phyloP scores from a whole-genome alignment of 2,329 filamentous ascomycete species.

The Bertia moriformis region DNA sequence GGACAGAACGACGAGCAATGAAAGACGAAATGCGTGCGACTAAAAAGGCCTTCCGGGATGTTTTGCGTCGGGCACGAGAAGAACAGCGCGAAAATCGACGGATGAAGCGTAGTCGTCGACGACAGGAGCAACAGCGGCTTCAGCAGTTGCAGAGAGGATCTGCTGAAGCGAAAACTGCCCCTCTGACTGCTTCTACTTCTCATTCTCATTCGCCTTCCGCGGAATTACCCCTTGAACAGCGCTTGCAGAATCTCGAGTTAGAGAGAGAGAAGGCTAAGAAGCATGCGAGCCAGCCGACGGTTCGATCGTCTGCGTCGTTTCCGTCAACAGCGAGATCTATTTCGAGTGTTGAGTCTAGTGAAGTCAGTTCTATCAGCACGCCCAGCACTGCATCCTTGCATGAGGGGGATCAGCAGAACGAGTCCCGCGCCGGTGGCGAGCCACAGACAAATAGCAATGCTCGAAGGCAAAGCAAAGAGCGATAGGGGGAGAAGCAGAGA shows the following conservation, averaged over 20 bases:
- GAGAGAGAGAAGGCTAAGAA: too few relatives aligned
- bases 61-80: slow-evolving; percentile 16
- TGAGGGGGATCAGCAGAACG: too few relatives aligned
- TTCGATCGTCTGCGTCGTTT: not conserved
- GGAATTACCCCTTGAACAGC: too few relatives aligned
- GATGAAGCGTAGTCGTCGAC: not conserved
- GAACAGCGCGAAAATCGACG: slow-evolving; percentile 6
- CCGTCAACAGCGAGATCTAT: not conserved
- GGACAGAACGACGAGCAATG: slow-evolving; percentile 12
- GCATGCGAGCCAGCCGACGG: not conserved
- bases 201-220: too few relatives aligned
- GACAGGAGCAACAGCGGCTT: not conserved
- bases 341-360: not conserved
- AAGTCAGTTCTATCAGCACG: not conserved
- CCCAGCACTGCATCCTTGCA: not conserved
- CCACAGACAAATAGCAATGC: not conserved
- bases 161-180: too few relatives aligned
- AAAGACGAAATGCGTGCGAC: slow-evolving; percentile 20
- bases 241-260: not conserved
- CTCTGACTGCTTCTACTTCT: too few relatives aligned
- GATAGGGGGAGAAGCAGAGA: too few relatives aligned
- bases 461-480: too few relatives aligned
- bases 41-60: slow-evolving; percentile 17
- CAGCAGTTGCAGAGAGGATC: too few relatives aligned
- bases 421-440: too few relatives aligned